Base-by-base conservation (phyloP, 1,284 basidiomycete species). In the Rhizoctonia solani region DNA sequence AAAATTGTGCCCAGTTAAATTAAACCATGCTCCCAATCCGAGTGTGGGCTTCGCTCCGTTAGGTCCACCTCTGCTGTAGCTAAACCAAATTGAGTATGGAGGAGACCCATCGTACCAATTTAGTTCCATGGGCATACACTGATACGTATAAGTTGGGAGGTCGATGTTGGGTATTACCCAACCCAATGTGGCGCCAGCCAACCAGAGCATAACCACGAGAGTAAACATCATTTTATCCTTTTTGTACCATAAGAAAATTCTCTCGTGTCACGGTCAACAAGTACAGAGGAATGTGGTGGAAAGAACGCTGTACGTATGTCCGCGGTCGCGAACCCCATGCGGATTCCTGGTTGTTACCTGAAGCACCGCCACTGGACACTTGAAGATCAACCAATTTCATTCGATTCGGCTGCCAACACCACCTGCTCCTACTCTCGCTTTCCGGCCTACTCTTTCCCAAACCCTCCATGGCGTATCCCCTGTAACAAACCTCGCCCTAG, bases 391-490 rank as follows among this genome's bases (percentile, higher is more conserved):
- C 9, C 9, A 16, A 39, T 11, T 25, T 41, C 41, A 56, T 56
- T 56, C n/a, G 14, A 56, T 29, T 2, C 41, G n/a, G 21, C 55
- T 59, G 19, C 55, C 55, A n/a, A 59, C 27, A 1, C 55, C 55
- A 16, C 55, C 55, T 19, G 55, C 41, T 47, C 55, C 55, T 32
- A 59, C 29, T 47, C 55, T 47, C 27, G 59, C 59, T 30, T 42
- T 44, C 14, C 70, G 32, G 37, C 69, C 11, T 52, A 54, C 27
- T 27, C 74, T 68, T 44, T 72, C 77, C 83, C 83, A 85, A 16
- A 77, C 72, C 42, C 73, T 74, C 83, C 83, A 86, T 1, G 84
- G 83, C 70, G 83, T 83, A 19, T 77, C 75, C 1, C 81, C 84
- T 3, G 53, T 67, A 0, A 85, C 81, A 42, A 82, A 78, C 29